Conservation (phyloP, 1,139 yeast genomes). For the Arxiozyma slooffiae region DNA sequence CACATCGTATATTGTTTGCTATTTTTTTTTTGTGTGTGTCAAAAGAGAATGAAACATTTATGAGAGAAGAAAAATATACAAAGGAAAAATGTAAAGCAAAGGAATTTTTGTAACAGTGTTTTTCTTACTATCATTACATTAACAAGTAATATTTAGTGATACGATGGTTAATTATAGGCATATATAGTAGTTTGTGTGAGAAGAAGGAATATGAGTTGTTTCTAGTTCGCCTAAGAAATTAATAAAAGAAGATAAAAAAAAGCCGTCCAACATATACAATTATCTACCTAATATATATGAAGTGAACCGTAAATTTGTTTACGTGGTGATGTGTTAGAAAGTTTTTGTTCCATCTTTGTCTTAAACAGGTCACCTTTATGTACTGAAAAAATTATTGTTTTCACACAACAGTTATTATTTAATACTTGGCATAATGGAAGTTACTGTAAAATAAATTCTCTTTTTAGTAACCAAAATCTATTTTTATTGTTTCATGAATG, state of each 20-base stretch:
- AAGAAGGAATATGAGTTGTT: too few species aligned
- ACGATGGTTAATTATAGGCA: too few species aligned
- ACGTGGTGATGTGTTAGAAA: conserved; percentile 63
- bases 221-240: too few species aligned
- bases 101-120: too few species aligned
- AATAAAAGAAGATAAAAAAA: background rate
- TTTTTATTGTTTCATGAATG: conserved; percentile 82
- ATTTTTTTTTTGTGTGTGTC: too few species aligned
- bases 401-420: conserved; percentile 36
- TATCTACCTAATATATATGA: conserved; percentile 48
- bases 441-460: conserved; percentile 65
- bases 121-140: too few species aligned
- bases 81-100: too few species aligned
- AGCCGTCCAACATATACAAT: conserved; percentile 25
- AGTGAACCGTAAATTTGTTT: conserved; percentile 60
- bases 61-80: too few species aligned
- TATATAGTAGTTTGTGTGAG: too few species aligned
- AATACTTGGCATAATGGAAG: conserved; percentile 58
- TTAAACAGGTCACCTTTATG: conserved; percentile 76
- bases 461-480: conserved; percentile 64
- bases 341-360: conserved; percentile 70
- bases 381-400: conserved; percentile 34
- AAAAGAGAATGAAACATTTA: too few species aligned
- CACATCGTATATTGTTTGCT: too few species aligned
- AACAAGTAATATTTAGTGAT: too few species aligned